Percentiles rank a stretch among this genome's conserved stretches.
Evolutionary conservation across 192 early-diverging fungal genomes (phyloP).

Genomic region (Allomyces macrogynus): DNA sequence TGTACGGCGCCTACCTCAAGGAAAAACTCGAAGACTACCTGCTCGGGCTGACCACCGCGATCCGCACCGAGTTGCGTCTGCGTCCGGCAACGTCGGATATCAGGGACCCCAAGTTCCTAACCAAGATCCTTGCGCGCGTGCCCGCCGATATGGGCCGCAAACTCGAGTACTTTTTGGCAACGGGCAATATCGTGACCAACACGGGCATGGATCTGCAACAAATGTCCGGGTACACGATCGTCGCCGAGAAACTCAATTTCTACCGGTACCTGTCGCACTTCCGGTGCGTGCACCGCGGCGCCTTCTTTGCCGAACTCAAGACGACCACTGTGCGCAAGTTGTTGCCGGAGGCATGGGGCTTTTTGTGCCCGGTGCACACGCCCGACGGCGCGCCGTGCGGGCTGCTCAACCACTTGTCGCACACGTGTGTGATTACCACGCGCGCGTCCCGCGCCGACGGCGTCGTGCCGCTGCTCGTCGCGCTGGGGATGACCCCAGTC

Average conservation of each 20-base stretch:
- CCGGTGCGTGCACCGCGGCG: conserved; percentile 92
- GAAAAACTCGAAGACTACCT: conserved; percentile 79
- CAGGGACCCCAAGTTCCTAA: conserved; percentile 44
- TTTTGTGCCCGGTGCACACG: conserved; percentile 96
- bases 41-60: conserved; percentile 38
- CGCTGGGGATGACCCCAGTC: conserved; percentile 54
- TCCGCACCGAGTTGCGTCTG: conserved; percentile 35
- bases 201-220: conserved; percentile 92
- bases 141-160: conserved; percentile 61
- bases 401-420: conserved; percentile 85
- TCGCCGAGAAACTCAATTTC: conserved; percentile 96
- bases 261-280: conserved; percentile 93
- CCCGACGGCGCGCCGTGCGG: conserved; percentile 96
- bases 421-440: conserved; percentile 64
- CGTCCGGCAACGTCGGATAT: conserved; percentile 48
- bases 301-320: conserved; percentile 96
- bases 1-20: conserved; percentile 74
- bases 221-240: conserved; percentile 77
- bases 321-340: conserved; percentile 95
- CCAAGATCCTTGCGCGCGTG: conserved; percentile 34
- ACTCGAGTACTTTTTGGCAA: conserved; percentile 85
- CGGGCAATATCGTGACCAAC: conserved; percentile 78
- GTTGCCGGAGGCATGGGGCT: conserved; percentile 91
- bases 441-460: conserved; percentile 37
- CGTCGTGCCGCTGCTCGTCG: conserved; percentile 45